phyloP scores from a whole-genome alignment of 2,329 filamentous ascomycete genomes.

The Aspergillus calidoustus region DNA sequence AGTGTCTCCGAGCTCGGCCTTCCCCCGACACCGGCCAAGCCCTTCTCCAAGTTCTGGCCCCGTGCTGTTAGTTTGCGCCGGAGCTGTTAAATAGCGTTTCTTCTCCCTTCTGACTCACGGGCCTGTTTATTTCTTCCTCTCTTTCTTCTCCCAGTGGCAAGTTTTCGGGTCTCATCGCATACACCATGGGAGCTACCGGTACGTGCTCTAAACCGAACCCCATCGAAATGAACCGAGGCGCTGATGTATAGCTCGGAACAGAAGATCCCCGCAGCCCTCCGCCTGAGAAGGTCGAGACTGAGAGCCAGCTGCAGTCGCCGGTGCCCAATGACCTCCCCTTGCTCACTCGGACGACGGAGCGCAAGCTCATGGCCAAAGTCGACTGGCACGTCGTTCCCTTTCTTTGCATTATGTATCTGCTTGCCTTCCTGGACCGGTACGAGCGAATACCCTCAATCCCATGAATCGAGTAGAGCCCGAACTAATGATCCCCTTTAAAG shows the following conservation, averaged over 20 bases:
- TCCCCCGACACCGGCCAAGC: constrained; percentile 10
- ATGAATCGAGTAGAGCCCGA: background rate
- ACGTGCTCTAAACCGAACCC: background rate
- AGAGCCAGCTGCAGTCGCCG: constrained; percentile 21
- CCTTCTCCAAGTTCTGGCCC: background rate
- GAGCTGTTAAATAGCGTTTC: background rate
- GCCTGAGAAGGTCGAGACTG: constrained; percentile 23
- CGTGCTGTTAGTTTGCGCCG: background rate
- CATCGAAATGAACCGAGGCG: background rate
- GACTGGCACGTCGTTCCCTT: constrained; percentile 74
- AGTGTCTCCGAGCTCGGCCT: constrained; percentile 13
- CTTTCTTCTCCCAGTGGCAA: background rate
- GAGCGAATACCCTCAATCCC: background rate
- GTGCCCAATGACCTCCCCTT: constrained; percentile 31
- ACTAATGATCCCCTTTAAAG: constrained; percentile 39
- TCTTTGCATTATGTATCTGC: constrained; percentile 71
- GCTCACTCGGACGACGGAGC: constrained; percentile 55
- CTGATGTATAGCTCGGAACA: constrained; percentile 11
- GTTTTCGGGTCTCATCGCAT: background rate
- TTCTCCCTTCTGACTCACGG: background rate
- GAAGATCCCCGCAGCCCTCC: constrained; percentile 7
- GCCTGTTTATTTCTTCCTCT: background rate
- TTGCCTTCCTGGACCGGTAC: constrained; percentile 67
- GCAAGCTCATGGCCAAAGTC: constrained; percentile 69
- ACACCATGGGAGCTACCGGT: constrained; percentile 7